phyloP scores from a whole-genome alignment of 1,284 basidiomycete genomes.

The Rhodofomes roseus region DNA sequence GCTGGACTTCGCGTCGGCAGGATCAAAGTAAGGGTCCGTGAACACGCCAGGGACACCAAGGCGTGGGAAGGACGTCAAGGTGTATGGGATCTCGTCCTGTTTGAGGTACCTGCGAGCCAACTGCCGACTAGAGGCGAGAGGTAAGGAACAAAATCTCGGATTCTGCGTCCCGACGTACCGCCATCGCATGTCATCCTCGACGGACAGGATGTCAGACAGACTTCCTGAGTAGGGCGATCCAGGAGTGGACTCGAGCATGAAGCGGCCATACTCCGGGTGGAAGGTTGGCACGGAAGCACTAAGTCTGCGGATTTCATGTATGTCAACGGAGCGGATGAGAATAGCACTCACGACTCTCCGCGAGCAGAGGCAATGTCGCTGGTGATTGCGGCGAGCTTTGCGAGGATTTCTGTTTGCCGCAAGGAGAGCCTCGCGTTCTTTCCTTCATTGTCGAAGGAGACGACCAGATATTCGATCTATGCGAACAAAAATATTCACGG shows the following conservation, averaged over 20 bases:
- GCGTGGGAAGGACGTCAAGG: constrained; percentile 94
- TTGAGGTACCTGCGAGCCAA: constrained; percentile 85
- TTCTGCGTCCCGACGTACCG: constrained; percentile 6
- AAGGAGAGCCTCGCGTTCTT: constrained; percentile 88
- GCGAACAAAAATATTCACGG: background rate
- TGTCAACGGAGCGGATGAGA: constrained; percentile 1
- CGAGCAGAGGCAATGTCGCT: constrained; percentile 62
- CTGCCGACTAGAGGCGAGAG: constrained; percentile 55
- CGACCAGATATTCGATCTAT: constrained; percentile 96
- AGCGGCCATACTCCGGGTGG: constrained; percentile 97
- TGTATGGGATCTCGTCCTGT: constrained; percentile 86
- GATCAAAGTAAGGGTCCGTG: constrained; percentile 85
- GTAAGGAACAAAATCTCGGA: background rate
- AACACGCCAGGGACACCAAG: constrained; percentile 88
- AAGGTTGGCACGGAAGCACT: constrained; percentile 87
- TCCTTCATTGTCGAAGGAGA: constrained; percentile 76
- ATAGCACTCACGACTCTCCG: constrained; percentile 49
- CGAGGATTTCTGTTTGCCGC: constrained; percentile 91
- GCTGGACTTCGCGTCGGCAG: constrained; percentile 73
- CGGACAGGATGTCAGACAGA: constrained; percentile 80
- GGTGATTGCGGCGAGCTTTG: constrained; percentile 72
- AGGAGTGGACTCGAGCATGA: constrained; percentile 98
- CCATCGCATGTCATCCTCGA: constrained; percentile 87
- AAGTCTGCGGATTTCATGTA: constrained; percentile 10
- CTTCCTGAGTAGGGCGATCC: constrained; percentile 91